Base-by-base conservation (phyloP, 805 yeast genomes). In the Limtongia smithiae region DNA sequence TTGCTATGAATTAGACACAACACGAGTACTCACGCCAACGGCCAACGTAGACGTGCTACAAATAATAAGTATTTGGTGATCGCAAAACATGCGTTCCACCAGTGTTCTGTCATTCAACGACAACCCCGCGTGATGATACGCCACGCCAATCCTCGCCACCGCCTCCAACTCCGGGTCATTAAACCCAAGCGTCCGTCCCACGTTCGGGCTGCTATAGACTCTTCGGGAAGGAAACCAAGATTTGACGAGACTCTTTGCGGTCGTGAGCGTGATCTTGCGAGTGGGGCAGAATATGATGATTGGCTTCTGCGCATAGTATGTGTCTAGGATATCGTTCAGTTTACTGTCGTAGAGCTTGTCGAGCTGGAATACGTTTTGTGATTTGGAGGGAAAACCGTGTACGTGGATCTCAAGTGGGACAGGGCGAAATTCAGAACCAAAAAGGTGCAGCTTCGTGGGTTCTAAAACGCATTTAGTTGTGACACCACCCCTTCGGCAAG, bases 1-100 rank as follows among this genome's bases (percentile, higher is more conserved):
- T n/a, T n/a, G n/a, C n/a, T 24, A 14, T n/a, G 12, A n/a, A 17
- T 15, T 22, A 12, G 22, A n/a, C 3, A 27, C 30, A 3, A 12
- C 3, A 3, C 14, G 9, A 14, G 18, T 24, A 24, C 50, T n/a
- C 32, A 79, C 79, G 18, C 84, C 84, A 48, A 78, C 75, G 0
- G 84, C 81, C 49, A 80, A 64, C 0, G 84, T 80, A 0, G 83
- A 77, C 0, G 84, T 80, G 1, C 78, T 76, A 39, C 82, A 79
- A 25, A 80, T 57, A 14, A 77, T 64, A 49, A 66, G 68, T 5
- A 76, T 61, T 3, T 62, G 58, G 0, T 80, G 80, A 3, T 62
- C 59, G 4, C 71, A 61, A 50, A 78, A 80, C 14, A 64, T 59
- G 18, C 63, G 62, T 58, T 80, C 84, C 2, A 80, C 70, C 1